These are phyloP conservation scores for Prunus campanulata DNA, from an alignment of 306 rosid species.

Conservation along the genomic window DNA sequence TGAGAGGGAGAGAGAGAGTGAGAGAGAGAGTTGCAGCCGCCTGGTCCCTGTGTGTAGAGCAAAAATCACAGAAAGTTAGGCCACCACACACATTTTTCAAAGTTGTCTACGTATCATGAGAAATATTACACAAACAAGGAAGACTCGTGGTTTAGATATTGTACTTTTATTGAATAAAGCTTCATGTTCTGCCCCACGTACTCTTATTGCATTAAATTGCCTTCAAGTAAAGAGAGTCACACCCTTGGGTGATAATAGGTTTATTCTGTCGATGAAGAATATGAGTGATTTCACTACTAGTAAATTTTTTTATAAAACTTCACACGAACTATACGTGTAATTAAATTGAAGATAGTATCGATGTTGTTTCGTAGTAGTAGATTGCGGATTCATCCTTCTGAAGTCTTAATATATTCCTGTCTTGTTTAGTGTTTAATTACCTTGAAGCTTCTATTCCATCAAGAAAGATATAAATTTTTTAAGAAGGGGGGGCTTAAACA, in stretches of 20 bases:
- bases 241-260: neutral
- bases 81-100: neutral
- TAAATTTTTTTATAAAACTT: too few relatives aligned
- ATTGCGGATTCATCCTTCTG: too few relatives aligned
- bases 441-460: neutral
- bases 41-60: constrained; percentile 9
- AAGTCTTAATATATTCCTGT: too few relatives aligned
- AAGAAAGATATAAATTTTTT: neutral
- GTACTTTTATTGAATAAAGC: neutral
- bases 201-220: neutral
- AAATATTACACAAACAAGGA: neutral
- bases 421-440: neutral
- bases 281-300: too few relatives aligned
- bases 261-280: too few relatives aligned
- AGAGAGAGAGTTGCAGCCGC: constrained; percentile 24
- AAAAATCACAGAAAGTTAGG: constrained; percentile 18
- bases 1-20: neutral
- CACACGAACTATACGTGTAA: too few relatives aligned
- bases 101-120: neutral
- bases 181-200: neutral
- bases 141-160: neutral
- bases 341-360: too few relatives aligned
- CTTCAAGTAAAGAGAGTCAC: neutral
- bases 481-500: neutral
- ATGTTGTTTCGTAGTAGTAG: too few relatives aligned